Evolutionary conservation across 805 yeast species (phyloP).

Genomic region (Cyberlindnera samutprakarnensis): DNA sequence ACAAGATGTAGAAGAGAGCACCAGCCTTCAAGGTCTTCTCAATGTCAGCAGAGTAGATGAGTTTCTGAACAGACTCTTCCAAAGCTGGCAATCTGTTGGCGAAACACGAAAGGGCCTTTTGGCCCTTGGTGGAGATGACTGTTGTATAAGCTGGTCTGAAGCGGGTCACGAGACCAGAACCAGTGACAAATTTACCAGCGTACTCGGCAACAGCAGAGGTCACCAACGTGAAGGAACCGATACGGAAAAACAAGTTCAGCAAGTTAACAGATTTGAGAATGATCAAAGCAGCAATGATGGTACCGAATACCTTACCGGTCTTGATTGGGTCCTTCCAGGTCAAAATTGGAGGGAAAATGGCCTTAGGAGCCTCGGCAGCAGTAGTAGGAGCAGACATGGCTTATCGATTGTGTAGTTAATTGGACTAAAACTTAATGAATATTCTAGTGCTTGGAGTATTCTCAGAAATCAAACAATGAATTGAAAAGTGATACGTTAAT

Average conservation of each 20-base stretch:
- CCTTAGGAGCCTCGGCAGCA: constrained; percentile 9
- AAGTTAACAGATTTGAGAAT: constrained; percentile 58
- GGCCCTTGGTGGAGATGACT: constrained; percentile 29
- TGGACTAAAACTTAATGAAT: no score
- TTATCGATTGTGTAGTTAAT: no score
- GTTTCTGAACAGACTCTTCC: constrained; percentile 47
- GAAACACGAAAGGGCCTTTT: constrained; percentile 34
- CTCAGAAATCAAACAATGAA: no score
- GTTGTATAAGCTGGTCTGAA: constrained; percentile 56
- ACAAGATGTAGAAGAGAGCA: constrained; percentile 52
- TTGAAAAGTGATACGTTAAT: no score
- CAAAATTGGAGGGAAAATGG: constrained; percentile 32
- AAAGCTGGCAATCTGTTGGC: constrained; percentile 38
- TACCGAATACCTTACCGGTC: constrained; percentile 72
- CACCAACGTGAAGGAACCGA: constrained; percentile 51
- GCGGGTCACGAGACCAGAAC: constrained; percentile 71
- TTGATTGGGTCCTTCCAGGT: constrained; percentile 72
- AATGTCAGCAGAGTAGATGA: constrained; percentile 62
- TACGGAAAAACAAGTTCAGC: constrained; percentile 50
- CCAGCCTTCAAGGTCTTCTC: constrained; percentile 71
- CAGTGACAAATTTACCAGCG: constrained; percentile 62
- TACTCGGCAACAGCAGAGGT: constrained; percentile 72
- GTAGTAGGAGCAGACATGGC: background rate
- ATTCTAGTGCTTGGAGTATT: no score
- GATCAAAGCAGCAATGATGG: constrained; percentile 45